Base-by-base conservation (phyloP, 2,329 filamentous ascomycete species). In the Herpomyces periplanetae region DNA sequence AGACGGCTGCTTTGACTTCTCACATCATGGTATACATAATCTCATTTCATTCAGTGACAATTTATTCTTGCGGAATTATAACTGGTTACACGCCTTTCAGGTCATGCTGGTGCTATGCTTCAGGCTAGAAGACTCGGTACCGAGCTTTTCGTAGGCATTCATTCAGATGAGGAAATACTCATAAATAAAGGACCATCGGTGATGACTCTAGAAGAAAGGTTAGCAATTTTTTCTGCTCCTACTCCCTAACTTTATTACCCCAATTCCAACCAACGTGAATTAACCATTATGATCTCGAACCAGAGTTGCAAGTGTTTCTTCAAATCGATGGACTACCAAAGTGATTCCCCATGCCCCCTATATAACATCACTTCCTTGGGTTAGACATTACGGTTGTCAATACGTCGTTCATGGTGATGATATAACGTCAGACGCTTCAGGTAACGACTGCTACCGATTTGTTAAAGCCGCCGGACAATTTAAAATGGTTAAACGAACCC, bases 1-100 rank as follows among this genome's bases (percentile, higher is more conserved):
- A 11, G 80, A 96, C 37, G 80, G 80, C 26, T 96, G 80, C 48
- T 96, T 88, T 44, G 80, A 96, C 45, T 96, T 96, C 42, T 84
- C 73, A 42, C 80, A 96, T 38, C 80, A 91, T 37, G 80, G 66
- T 69, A 39, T 28, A 11, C 21, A 8, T 13, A 13, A n/a, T 8
- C 5, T n/a, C 16, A 20, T 3, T 18, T 19, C 14, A n/a, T n/a
- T n/a, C n/a, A n/a, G n/a, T n/a, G n/a, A n/a, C n/a, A n/a, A n/a
- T n/a, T n/a, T n/a, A n/a, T n/a, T n/a, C n/a, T n/a, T n/a, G n/a
- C n/a, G n/a, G n/a, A n/a, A n/a, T n/a, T n/a, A n/a, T n/a, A n/a
- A n/a, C n/a, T n/a, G n/a, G n/a, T n/a, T n/a, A n/a, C n/a, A n/a
- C 13, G 10, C 12, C 13, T 6, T 17, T 4, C 31, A 75, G 66